Evolutionary conservation across 2,329 filamentous ascomycete species (phyloP).

Genomic region (Ceratocystis albifundus): DNA sequence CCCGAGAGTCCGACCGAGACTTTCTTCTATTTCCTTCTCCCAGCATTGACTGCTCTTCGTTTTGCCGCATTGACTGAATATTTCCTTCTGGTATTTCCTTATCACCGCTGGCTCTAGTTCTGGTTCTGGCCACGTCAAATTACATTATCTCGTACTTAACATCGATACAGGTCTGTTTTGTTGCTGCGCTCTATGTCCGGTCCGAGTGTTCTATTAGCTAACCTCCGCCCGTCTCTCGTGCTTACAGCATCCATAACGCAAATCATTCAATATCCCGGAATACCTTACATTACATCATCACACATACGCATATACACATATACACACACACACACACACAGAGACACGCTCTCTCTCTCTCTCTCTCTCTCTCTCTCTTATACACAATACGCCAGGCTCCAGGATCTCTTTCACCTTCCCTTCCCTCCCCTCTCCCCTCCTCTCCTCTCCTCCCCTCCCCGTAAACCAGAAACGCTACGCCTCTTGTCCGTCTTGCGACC

Average conservation of each 20-base stretch:
- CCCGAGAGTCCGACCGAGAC: background rate
- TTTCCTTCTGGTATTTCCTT: background rate
- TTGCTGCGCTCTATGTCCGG: background rate
- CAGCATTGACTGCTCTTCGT: background rate
- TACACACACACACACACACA: too few relatives aligned
- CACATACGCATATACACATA: too few relatives aligned
- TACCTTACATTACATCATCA: background rate
- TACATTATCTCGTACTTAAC: background rate
- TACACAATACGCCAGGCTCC: background rate
- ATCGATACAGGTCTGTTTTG: constrained; percentile 1
- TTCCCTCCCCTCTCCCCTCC: too few relatives aligned
- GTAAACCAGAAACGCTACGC: background rate
- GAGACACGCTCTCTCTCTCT: too few relatives aligned
- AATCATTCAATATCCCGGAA: background rate
- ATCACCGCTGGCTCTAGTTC: background rate
- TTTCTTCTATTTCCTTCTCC: background rate
- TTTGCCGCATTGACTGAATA: background rate
- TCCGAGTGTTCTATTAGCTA: background rate
- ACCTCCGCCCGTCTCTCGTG: background rate
- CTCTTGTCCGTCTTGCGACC: background rate
- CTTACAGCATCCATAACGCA: background rate
- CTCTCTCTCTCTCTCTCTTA: too few relatives aligned
- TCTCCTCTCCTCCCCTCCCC: too few relatives aligned
- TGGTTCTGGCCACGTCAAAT: background rate
- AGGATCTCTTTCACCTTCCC: background rate